Conservation (phyloP, 306 rosid genomes). For the Canavalia ensiformis region DNA sequence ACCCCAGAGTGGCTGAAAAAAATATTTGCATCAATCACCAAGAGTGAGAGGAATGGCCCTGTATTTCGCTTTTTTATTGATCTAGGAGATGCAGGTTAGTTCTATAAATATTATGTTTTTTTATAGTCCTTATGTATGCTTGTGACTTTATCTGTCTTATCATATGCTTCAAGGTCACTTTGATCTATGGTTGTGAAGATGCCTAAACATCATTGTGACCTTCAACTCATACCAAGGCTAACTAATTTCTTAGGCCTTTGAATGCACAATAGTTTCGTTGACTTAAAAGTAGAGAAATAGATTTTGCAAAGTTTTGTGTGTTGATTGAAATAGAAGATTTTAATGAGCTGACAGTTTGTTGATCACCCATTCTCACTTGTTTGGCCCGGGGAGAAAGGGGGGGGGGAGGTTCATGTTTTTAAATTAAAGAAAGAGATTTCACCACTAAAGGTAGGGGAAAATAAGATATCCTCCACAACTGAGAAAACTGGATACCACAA, state of each 20-base stretch:
- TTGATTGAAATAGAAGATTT: constrained; percentile 25
- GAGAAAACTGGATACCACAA: constrained; percentile 2
- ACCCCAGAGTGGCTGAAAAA: constrained; percentile 96
- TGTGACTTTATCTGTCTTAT: constrained; percentile 31
- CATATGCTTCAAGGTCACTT: constrained; percentile 18
- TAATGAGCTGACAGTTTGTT: background rate
- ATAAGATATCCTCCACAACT: constrained; percentile 4
- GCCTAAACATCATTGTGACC: constrained; percentile 5
- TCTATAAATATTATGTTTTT: constrained; percentile 14
- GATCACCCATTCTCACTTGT: constrained; percentile 2
- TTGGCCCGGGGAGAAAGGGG: background rate
- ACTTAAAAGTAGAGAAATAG: background rate
- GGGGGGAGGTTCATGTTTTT: background rate
- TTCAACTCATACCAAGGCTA: constrained; percentile 1
- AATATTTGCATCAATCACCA: constrained; percentile 76
- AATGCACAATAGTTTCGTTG: constrained; percentile 2
- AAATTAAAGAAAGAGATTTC: background rate
- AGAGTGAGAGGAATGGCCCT: constrained; percentile 90
- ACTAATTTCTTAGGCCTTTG: constrained; percentile 22
- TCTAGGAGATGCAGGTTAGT: constrained; percentile 96
- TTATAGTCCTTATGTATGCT: constrained; percentile 5
- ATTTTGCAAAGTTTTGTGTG: constrained; percentile 14
- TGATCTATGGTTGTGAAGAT: constrained; percentile 9
- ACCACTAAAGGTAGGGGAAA: constrained; percentile 2
- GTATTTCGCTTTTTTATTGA: constrained; percentile 96